Evolutionary conservation across 768 basidiomycete species (phyloP).

Genomic region (Suillus tomentosus): DNA sequence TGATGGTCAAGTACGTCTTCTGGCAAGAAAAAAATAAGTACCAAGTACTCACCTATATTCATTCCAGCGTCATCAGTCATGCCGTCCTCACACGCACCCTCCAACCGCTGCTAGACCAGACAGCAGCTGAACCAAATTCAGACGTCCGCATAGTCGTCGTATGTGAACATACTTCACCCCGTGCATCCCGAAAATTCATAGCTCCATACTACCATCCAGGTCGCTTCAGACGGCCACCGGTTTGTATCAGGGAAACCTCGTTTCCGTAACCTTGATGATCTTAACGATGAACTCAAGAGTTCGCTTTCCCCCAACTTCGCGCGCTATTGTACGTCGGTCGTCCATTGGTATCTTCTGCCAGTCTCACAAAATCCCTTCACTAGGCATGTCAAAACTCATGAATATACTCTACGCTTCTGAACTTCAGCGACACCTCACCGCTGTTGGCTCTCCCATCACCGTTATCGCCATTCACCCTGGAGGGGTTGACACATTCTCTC

Average conservation of each 20-base stretch:
- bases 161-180: constrained; percentile 17
- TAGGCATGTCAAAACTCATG: constrained; percentile 56
- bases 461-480: constrained; percentile 35
- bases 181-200: not conserved
- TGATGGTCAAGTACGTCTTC: constrained; percentile 46
- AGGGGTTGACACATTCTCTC: constrained; percentile 25
- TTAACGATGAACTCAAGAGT: constrained; percentile 38
- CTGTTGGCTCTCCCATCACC: constrained; percentile 29
- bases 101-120: constrained; percentile 52
- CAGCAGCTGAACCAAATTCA: constrained; percentile 46
- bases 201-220: constrained; percentile 21
- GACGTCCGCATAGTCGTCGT: constrained; percentile 68
- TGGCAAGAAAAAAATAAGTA: not conserved
- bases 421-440: constrained; percentile 49
- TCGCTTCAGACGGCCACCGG: constrained; percentile 34
- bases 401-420: constrained; percentile 51
- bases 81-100: constrained; percentile 55
- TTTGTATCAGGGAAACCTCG: constrained; percentile 20
- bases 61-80: constrained; percentile 52
- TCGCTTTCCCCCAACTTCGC: constrained; percentile 18
- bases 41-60: not conserved
- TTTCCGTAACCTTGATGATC: constrained; percentile 36
- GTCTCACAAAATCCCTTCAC: not conserved
- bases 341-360: not conserved
- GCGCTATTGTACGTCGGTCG: constrained; percentile 35